Evolutionary conservation across 306 rosid species (phyloP).

Genomic region (Astragalus glycyphyllos): DNA sequence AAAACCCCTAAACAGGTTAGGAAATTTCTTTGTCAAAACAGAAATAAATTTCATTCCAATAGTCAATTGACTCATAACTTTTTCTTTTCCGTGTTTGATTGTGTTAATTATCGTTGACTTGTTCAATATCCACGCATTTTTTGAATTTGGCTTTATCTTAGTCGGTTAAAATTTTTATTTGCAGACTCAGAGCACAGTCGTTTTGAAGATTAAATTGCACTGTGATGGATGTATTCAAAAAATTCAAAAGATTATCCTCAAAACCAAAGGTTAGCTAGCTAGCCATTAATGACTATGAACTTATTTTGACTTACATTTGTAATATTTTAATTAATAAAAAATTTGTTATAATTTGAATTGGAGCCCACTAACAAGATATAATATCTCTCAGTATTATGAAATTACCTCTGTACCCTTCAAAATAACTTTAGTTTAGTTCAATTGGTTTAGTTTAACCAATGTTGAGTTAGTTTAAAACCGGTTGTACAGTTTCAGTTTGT

Average conservation of each 20-base stretch:
- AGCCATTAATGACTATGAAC: background rate
- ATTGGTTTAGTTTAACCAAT: too few species aligned
- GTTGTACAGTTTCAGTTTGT: too few species aligned
- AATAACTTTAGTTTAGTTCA: too few species aligned
- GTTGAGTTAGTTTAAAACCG: too few species aligned
- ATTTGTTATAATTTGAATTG: too few species aligned
- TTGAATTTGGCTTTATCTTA: slow-evolving; percentile 23
- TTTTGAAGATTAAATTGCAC: slow-evolving; percentile 74
- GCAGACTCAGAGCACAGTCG: slow-evolving; percentile 66
- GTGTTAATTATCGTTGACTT: background rate
- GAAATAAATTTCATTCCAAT: background rate
- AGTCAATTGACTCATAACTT: background rate
- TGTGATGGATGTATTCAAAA: slow-evolving; percentile 85
- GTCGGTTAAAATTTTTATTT: background rate
- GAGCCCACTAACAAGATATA: background rate
- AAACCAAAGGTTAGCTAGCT: slow-evolving; percentile 61
- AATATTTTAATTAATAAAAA: background rate
- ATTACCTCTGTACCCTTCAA: too few species aligned
- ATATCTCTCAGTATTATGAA: too few species aligned
- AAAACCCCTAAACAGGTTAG: slow-evolving; percentile 59
- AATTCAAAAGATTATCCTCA: slow-evolving; percentile 60
- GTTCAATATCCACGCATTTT: background rate
- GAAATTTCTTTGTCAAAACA: slow-evolving; percentile 19
- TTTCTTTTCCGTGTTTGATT: background rate
- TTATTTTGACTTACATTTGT: slow-evolving; percentile 32